A percentile compares a stretch with the other conserved stretches of the same genome.
Conservation (phyloP, 1,139 yeast species). For the Pichia sp. region DNA sequence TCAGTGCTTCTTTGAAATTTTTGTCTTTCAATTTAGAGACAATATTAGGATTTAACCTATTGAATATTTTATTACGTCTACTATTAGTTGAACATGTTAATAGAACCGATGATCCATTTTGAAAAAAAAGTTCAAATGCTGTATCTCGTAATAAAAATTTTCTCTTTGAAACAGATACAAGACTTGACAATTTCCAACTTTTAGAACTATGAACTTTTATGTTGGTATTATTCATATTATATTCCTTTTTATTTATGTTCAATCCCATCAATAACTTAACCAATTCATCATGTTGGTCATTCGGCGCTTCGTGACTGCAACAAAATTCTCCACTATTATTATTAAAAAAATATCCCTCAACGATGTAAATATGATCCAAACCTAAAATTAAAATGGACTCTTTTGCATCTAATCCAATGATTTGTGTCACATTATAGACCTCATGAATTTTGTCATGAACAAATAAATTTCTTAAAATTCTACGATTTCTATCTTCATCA, state of each 20-base stretch:
- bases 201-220: constrained; percentile 6
- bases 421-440: constrained; percentile 70
- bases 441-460: constrained; percentile 65
- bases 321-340: constrained; percentile 48
- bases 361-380: constrained; percentile 52
- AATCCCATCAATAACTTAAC: constrained; percentile 47
- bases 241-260: constrained; percentile 3
- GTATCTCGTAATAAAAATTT: constrained; percentile 72
- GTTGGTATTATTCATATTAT: constrained; percentile 15
- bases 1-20: constrained; percentile 48
- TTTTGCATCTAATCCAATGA: constrained; percentile 63
- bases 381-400: constrained; percentile 75
- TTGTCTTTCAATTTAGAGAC: constrained; percentile 41
- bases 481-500: constrained; percentile 65
- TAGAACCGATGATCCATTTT: constrained; percentile 61
- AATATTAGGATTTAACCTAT: constrained; percentile 41
- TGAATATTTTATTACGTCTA: constrained; percentile 51
- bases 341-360: constrained; percentile 61
- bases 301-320: constrained; percentile 61
- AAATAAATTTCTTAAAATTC: constrained; percentile 59
- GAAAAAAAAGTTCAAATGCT: constrained; percentile 70
- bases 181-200: constrained; percentile 27
- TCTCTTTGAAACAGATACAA: constrained; percentile 62
- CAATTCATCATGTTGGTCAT: constrained; percentile 56
- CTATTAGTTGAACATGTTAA: constrained; percentile 48